These are phyloP conservation scores for Atkinsonella texensis DNA, from an alignment of 2,329 filamentous ascomycete species.

Conservation along the genomic window DNA sequence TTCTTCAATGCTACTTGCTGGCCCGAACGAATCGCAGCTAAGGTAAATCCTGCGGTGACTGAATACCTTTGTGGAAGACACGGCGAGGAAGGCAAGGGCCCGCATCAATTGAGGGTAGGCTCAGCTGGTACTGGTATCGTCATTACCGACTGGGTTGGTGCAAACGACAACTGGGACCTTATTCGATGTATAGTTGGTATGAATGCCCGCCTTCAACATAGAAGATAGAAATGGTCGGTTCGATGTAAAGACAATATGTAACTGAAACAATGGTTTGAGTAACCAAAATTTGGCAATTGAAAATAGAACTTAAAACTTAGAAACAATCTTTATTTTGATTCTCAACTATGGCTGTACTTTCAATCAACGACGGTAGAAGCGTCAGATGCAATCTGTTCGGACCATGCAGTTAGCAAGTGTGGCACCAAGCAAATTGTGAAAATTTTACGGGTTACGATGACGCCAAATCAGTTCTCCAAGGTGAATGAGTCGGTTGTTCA, in stretches of 20 bases:
- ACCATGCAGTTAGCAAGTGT: not conserved
- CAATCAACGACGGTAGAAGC: not conserved
- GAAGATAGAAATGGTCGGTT: slow-evolving; percentile 17
- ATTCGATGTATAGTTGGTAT: slow-evolving; percentile 78
- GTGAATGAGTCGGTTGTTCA: slow-evolving; percentile 38
- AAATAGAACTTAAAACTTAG: not conserved
- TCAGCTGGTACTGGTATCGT: slow-evolving; percentile 77
- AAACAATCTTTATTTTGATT: not conserved
- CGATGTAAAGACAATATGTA: not conserved
- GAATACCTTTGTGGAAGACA: slow-evolving; percentile 50
- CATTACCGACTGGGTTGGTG: slow-evolving; percentile 87
- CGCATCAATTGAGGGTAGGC: slow-evolving; percentile 40
- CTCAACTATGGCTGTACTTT: not conserved
- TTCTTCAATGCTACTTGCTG: slow-evolving; percentile 89
- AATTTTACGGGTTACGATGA: not conserved
- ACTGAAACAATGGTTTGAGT: not conserved
- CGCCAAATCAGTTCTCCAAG: slow-evolving; percentile 48
- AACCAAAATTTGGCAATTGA: not conserved
- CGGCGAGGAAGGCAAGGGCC: slow-evolving; percentile 37
- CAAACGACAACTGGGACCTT: slow-evolving; percentile 80
- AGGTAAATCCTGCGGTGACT: slow-evolving; percentile 67
- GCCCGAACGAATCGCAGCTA: slow-evolving; percentile 83
- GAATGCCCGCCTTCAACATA: slow-evolving; percentile 59
- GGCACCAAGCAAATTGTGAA: not conserved
- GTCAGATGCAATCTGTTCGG: not conserved